Evolutionary conservation across 768 basidiomycete genomes (phyloP).

Genomic region (Asterophora parasitica): DNA sequence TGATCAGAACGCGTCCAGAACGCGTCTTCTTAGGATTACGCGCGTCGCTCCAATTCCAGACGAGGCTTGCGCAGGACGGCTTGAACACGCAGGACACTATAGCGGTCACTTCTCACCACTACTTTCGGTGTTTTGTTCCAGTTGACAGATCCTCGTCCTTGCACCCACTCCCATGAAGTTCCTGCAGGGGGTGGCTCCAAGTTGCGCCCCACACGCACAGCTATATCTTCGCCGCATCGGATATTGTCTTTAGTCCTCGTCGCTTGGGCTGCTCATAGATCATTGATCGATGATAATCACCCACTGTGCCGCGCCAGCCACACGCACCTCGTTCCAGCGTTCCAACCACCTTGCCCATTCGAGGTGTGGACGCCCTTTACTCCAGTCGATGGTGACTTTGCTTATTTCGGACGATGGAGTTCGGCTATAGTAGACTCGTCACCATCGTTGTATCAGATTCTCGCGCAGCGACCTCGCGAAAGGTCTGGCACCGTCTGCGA

Average conservation of each 20-base stretch:
- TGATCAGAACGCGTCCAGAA: constrained; percentile 12
- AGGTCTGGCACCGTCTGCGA: constrained; percentile 33
- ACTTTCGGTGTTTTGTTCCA: constrained; percentile 33
- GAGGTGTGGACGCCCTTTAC: too few relatives aligned
- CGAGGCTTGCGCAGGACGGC: too few relatives aligned
- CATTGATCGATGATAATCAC: too few relatives aligned
- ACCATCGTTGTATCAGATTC: too few relatives aligned
- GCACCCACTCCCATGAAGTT: constrained; percentile 39
- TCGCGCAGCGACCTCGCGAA: too few relatives aligned
- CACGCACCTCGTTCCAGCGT: constrained; percentile 24
- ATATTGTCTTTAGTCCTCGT: too few relatives aligned
- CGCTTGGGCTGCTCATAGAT: too few relatives aligned
- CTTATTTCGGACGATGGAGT: constrained; percentile 20
- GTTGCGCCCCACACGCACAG: too few relatives aligned
- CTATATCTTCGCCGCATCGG: too few relatives aligned
- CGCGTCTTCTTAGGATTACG: not conserved
- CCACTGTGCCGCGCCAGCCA: too few relatives aligned
- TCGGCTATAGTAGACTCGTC: constrained; percentile 26
- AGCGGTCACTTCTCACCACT: constrained; percentile 29
- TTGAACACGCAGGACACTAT: not conserved
- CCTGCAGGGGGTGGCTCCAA: constrained; percentile 33
- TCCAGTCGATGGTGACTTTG: constrained; percentile 38
- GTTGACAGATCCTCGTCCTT: constrained; percentile 38
- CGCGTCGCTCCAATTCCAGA: too few relatives aligned
- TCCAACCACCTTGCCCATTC: constrained; percentile 26